Percentiles rank a stretch among this genome's conserved stretches.
These are phyloP conservation scores for Mycena filopes DNA, from an alignment of 768 basidiomycete species.

Conservation along the genomic window DNA sequence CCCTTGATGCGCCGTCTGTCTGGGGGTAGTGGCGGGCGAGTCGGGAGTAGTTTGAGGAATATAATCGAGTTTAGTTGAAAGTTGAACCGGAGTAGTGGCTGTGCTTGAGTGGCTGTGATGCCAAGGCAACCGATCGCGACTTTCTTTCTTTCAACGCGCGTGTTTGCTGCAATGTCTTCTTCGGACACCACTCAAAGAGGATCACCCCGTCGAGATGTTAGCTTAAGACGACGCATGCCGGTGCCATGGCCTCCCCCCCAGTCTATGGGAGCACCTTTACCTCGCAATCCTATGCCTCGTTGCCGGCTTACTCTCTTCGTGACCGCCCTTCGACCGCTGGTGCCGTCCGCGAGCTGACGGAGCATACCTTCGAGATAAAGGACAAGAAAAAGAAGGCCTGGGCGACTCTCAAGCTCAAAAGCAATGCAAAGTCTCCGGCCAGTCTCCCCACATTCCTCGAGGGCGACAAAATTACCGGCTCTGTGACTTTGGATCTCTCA, in stretches of 20 bases:
- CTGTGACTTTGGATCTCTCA: conserved; percentile 22
- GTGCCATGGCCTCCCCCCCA: conserved; percentile 18
- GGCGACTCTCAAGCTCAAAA: conserved; percentile 30
- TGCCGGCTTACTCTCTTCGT: conserved; percentile 28
- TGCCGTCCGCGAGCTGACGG: conserved; percentile 21
- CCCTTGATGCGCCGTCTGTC: too few species aligned
- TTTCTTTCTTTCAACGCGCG: too few species aligned
- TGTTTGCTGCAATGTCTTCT: too few species aligned
- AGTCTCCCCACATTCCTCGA: conserved; percentile 28
- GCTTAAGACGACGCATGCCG: too few species aligned
- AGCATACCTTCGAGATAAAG: conserved; percentile 32
- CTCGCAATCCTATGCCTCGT: conserved; percentile 24
- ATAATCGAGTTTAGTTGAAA: too few species aligned
- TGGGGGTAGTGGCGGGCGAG: too few species aligned
- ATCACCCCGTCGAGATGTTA: too few species aligned
- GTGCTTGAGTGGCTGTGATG: too few species aligned
- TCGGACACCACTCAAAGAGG: too few species aligned
- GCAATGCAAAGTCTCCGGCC: conserved; percentile 18
- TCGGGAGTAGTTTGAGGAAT: too few species aligned
- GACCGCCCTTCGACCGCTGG: conserved; percentile 27
- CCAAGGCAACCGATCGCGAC: too few species aligned
- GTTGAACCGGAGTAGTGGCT: too few species aligned
- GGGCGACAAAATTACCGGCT: conserved; percentile 24
- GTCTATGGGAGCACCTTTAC: conserved; percentile 29
- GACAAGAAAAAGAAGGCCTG: conserved; percentile 33